These are phyloP conservation scores for Quillaja saponaria DNA, from an alignment of 306 rosid genomes.

Conservation along the genomic window DNA sequence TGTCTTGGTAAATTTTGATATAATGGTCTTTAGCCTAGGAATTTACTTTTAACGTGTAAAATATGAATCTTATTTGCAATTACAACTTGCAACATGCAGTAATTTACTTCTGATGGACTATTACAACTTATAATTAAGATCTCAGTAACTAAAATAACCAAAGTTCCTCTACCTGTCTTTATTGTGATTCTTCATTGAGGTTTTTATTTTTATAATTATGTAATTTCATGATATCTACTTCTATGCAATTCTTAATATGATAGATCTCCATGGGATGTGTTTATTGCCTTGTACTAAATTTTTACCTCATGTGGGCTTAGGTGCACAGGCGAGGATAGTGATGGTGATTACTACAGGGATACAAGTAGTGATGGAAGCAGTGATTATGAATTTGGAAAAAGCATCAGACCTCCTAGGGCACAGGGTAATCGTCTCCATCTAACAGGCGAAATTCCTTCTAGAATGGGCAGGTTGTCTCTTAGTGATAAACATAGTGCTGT, in stretches of 20 bases:
- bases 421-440: constrained; percentile 39
- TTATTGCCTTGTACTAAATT: constrained; percentile 17
- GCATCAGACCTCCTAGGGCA: constrained; percentile 26
- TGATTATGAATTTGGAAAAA: constrained; percentile 63
- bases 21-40: too few relatives aligned
- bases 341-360: constrained; percentile 59
- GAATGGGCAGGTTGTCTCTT: constrained; percentile 47
- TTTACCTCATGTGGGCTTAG: constrained; percentile 40
- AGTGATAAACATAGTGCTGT: constrained; percentile 35
- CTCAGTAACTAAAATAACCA: neutral
- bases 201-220: neutral
- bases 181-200: neutral
- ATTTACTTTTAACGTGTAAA: too few relatives aligned
- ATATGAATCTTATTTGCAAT: too few relatives aligned
- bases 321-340: constrained; percentile 61
- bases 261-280: neutral
- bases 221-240: neutral
- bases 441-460: constrained; percentile 32
- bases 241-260: constrained; percentile 1
- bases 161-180: neutral
- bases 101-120: too few relatives aligned
- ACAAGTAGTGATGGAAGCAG: constrained; percentile 86
- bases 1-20: too few relatives aligned
- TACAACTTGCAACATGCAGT: too few relatives aligned
- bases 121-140: neutral